A percentile compares a stretch with the other conserved stretches of the same genome.
phyloP scores from a whole-genome alignment of 768 basidiomycete species.

The Agrocybe pediades region DNA sequence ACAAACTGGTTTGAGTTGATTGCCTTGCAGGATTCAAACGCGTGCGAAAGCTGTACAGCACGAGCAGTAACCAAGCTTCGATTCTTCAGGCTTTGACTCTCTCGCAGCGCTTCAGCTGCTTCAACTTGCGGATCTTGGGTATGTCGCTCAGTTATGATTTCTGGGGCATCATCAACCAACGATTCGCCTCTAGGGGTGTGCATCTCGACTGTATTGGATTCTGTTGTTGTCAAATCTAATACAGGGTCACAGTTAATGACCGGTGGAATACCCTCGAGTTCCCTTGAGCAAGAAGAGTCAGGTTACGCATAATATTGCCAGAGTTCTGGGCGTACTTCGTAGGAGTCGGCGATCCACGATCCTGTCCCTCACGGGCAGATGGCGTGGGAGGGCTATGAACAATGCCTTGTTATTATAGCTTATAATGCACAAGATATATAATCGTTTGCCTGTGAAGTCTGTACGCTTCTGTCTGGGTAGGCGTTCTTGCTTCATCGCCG shows the following conservation, averaged over 20 bases:
- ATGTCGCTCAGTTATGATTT: not conserved
- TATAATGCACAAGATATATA: not conserved
- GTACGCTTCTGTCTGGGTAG: not conserved
- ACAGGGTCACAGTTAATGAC: not conserved
- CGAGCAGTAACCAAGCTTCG: conserved; percentile 22
- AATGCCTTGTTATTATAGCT: not conserved
- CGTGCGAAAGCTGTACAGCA: conserved; percentile 28
- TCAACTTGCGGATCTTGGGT: not conserved
- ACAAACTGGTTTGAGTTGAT: conserved; percentile 40
- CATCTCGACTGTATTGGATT: not conserved
- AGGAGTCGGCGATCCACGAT: conserved; percentile 11
- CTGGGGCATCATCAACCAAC: not conserved
- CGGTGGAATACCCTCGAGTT: not conserved
- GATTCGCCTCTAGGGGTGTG: not conserved
- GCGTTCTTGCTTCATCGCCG: not conserved
- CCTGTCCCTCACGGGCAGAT: not conserved
- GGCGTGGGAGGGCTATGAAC: conserved; percentile 14
- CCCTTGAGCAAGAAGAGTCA: not conserved
- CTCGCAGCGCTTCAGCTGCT: not conserved
- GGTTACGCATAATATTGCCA: too few relatives aligned
- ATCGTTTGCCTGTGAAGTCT: conserved; percentile 13
- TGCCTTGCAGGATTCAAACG: conserved; percentile 27
- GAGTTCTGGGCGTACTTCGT: conserved; percentile 14
- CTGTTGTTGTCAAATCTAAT: not conserved
- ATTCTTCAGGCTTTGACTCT: conserved; percentile 9